A percentile compares a stretch with the other conserved stretches of the same genome.
Evolutionary conservation across 140 eudicot genomes (phyloP).

Genomic region (Cichorium intybus): DNA sequence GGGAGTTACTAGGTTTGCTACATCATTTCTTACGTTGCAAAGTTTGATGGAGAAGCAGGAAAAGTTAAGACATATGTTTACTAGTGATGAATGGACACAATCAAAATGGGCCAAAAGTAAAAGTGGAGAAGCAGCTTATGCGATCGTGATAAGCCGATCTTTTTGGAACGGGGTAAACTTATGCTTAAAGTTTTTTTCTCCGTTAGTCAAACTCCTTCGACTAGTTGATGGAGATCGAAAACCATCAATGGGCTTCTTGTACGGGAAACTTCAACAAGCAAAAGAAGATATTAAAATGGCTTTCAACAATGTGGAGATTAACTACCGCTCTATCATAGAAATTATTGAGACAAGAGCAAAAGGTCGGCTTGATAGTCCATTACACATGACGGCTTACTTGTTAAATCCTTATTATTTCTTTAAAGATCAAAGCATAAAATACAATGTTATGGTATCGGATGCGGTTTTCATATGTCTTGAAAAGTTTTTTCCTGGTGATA

Average conservation of each 20-base stretch:
- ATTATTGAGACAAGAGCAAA: no score
- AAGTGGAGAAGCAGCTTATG: not conserved
- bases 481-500: no score
- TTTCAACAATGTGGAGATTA: no score
- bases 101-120: not conserved
- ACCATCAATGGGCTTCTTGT: no score
- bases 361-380: no score
- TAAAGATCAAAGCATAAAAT: not conserved
- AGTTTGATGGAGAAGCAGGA: slow-evolving; percentile 13
- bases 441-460: not conserved
- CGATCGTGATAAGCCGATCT: not conserved
- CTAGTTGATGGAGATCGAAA: no score
- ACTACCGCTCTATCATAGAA: no score
- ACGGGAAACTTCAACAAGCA: no score
- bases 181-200: not conserved
- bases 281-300: no score
- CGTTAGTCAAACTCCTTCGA: slow-evolving; percentile 1
- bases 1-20: slow-evolving; percentile 8
- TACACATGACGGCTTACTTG: no score
- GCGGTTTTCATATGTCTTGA: no score
- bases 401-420: no score
- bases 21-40: slow-evolving; percentile 7
- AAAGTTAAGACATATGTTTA: slow-evolving; percentile 1
- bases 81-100: slow-evolving; percentile 10
- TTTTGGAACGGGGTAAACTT: not conserved